phyloP scores from a whole-genome alignment of 371 early-diverging fungal species.

The Lichtheimia ramosa region DNA sequence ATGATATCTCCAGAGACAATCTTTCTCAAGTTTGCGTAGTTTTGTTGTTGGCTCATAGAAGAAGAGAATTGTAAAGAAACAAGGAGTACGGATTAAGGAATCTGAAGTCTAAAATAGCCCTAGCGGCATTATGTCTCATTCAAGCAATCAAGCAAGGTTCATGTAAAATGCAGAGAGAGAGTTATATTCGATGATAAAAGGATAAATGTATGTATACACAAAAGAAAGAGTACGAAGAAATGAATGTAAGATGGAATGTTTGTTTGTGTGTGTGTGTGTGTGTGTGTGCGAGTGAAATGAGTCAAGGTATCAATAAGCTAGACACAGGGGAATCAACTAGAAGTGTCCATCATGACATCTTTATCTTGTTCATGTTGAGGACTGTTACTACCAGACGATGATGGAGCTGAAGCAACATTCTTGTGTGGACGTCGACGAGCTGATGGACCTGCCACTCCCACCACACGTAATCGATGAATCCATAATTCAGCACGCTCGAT shows the following conservation, averaged over 20 bases:
- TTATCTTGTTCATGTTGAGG: too few species aligned
- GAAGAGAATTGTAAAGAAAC: background rate
- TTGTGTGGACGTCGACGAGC: slow-evolving; percentile 8
- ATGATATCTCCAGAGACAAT: slow-evolving; percentile 47
- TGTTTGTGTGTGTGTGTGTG: too few species aligned
- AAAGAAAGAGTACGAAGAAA: background rate
- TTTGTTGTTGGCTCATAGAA: slow-evolving; percentile 8
- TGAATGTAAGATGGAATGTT: too few species aligned
- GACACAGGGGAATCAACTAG: too few species aligned
- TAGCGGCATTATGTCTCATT: too few species aligned
- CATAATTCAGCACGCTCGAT: slow-evolving; percentile 81
- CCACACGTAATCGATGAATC: slow-evolving; percentile 59
- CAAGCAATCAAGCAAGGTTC: too few species aligned
- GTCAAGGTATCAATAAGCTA: too few species aligned
- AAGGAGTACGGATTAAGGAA: background rate
- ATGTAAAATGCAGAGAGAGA: too few species aligned
- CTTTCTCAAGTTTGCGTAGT: slow-evolving; percentile 43
- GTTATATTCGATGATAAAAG: too few species aligned
- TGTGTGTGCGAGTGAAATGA: too few species aligned
- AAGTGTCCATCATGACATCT: too few species aligned
- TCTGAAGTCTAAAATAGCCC: too few species aligned
- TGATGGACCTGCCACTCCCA: slow-evolving; percentile 34
- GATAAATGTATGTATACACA: background rate
- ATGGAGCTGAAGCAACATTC: background rate
- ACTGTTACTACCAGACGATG: background rate